Conservation (phyloP, 2,329 filamentous ascomycete genomes). For the Arachnomyces sp. region DNA sequence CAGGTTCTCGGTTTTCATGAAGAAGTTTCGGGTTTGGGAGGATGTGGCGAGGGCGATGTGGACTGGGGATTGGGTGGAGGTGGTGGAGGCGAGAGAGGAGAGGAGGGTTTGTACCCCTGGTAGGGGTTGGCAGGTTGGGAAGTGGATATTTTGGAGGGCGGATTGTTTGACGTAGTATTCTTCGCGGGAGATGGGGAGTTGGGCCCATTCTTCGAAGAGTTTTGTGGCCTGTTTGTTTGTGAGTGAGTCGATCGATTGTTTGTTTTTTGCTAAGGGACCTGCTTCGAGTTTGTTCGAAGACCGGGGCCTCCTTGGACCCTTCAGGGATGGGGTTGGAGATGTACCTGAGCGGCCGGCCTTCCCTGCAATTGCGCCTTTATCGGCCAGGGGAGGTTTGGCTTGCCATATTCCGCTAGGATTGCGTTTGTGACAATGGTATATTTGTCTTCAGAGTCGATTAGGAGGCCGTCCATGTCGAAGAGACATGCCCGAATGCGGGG, state of each 20-base stretch:
- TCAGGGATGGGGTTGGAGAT: not conserved
- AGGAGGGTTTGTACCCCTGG: conserved; percentile 71
- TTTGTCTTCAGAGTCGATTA: conserved; percentile 86
- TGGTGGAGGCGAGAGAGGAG: conserved; percentile 24
- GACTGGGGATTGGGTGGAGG: conserved; percentile 41
- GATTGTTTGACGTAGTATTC: conserved; percentile 57
- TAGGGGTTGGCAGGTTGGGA: conserved; percentile 66
- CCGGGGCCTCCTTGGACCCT: not conserved
- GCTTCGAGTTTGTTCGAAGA: not conserved
- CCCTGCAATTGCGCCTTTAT: conserved; percentile 85
- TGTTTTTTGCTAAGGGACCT: not conserved
- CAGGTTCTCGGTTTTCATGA: conserved; percentile 62
- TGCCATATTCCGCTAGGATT: conserved; percentile 67
- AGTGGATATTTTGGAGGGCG: conserved; percentile 61
- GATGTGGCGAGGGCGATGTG: conserved; percentile 84
- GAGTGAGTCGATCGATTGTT: not conserved
- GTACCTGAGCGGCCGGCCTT: conserved; percentile 50
- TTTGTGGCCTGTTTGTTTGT: conserved; percentile 40
- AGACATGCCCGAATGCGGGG: conserved; percentile 81
- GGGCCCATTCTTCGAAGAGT: conserved; percentile 73
- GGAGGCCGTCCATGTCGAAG: conserved; percentile 97
- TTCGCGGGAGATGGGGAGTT: conserved; percentile 67
- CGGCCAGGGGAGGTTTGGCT: conserved; percentile 75
- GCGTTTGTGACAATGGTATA: conserved; percentile 81
- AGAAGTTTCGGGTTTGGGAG: conserved; percentile 63